Conservation (phyloP, 345 rosid species). For the Acer negundo region DNA sequence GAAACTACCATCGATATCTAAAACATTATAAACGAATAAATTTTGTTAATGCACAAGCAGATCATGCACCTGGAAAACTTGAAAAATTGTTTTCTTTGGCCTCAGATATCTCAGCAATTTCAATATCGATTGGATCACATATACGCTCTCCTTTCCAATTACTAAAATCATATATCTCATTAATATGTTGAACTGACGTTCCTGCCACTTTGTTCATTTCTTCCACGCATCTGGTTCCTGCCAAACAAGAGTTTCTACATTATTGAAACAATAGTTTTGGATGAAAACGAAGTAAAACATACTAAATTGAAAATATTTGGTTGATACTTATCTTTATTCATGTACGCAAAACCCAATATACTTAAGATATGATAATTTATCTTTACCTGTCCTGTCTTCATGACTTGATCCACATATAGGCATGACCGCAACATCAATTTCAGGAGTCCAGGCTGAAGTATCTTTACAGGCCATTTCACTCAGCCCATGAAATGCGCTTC, state of each 20-base stretch:
- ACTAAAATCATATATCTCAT: conserved; percentile 23
- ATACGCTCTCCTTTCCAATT: conserved; percentile 14
- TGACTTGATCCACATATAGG: conserved; percentile 26
- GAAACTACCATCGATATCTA: background rate
- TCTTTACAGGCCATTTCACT: conserved; percentile 29
- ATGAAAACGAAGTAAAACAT: background rate
- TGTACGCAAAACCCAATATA: background rate
- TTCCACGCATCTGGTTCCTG: conserved; percentile 37
- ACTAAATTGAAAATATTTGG: background rate
- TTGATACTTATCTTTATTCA: conserved; percentile 1
- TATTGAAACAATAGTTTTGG: background rate
- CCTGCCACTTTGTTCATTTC: conserved; percentile 19
- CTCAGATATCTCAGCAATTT: conserved; percentile 19
- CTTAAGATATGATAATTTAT: conserved; percentile 27
- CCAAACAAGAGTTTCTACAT: conserved; percentile 19
- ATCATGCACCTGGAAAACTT: conserved; percentile 34
- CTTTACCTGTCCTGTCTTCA: conserved; percentile 31
- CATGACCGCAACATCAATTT: conserved; percentile 28
- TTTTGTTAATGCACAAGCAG: background rate
- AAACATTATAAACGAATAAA: background rate
- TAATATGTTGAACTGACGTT: conserved; percentile 15
- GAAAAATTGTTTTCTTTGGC: conserved; percentile 16
- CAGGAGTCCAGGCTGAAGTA: conserved; percentile 19
- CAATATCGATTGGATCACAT: conserved; percentile 7
- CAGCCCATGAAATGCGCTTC: conserved; percentile 5